Evolutionary conservation across 2,329 filamentous ascomycete species (phyloP), one percentile per base, ranked within the genome.

Genomic region (Chaetomiaceae sp.): DNA sequence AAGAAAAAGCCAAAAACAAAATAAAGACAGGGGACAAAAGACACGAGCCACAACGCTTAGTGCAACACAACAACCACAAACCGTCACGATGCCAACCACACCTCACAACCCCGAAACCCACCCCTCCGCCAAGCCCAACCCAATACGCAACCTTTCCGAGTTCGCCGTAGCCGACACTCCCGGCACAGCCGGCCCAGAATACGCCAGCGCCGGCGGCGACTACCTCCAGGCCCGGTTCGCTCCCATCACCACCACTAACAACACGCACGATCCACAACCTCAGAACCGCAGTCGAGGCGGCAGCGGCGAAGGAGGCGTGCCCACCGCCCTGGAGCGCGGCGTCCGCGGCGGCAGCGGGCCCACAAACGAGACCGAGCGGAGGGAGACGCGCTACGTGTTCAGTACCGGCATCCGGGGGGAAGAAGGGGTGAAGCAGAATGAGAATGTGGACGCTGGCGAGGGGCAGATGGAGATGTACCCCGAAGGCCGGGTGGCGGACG

Each of bases 141-240:
- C 57, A 20, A 51, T 61, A 25, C 60, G 57, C 46, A 53, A 51
- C 30, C 53, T 53, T 34, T 58, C 59, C 27, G 61, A 62, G 32
- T 53, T 45, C 36, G 61, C 61, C 50, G 61, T 62, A 16, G 53
- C 56, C 38, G 61, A 62, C 56, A 60, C 56, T 2, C 61, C 59
- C 0, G 48, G 44, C 3, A 50, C 57, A 0, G 42, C 49, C 27
- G 33, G 51, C 0, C 46, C 46, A 0, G 45, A 45, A 1, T 21
- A 29, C 25, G 21, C 25, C 11, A 33, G 21, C 1, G 41, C 18
- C 0, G 23, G 25, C 27, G 16, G 47, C 0, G 57, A 59, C 37
- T 61, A 58, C 20, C 34, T 59, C 9, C 25, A 49, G 9, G 52
- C 45, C 48, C 54, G 55, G 13, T 30, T 37, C 16, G 48, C 34